A percentile compares a stretch with the other conserved stretches of the same genome.
phyloP scores from a whole-genome alignment of 371 early-diverging fungal species.

The Chytridium lagenaria region DNA sequence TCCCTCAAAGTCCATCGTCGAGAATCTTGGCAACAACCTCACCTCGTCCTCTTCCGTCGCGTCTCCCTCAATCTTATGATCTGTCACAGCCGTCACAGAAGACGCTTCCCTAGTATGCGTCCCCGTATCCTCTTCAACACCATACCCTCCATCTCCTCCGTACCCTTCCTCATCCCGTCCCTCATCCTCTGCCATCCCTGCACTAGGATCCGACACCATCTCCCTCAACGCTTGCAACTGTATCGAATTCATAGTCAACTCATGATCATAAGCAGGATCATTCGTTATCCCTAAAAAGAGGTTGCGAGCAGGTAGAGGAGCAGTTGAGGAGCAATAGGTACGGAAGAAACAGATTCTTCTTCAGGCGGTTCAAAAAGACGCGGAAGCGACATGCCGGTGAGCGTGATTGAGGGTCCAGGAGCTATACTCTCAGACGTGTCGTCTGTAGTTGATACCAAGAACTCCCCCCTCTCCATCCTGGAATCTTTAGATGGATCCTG shows the following conservation, averaged over 20 bases:
- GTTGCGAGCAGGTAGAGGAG: too few species aligned
- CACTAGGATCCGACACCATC: background rate
- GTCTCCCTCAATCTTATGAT: background rate
- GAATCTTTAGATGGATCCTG: too few species aligned
- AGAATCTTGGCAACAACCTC: constrained; percentile 7
- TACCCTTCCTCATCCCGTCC: background rate
- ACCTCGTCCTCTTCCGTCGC: background rate
- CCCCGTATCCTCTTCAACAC: background rate
- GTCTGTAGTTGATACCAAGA: too few species aligned
- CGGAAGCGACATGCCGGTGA: background rate
- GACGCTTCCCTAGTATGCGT: background rate
- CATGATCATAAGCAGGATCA: constrained; percentile 9
- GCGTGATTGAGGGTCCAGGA: too few species aligned
- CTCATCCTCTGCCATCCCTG: background rate
- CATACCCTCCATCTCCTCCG: background rate
- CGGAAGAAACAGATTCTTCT: too few species aligned
- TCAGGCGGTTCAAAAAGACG: background rate
- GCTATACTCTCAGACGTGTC: too few species aligned
- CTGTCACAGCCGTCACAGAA: background rate
- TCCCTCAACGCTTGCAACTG: constrained; percentile 8
- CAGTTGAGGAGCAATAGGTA: too few species aligned
- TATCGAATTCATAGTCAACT: constrained; percentile 5
- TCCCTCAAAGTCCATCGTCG: constrained; percentile 13
- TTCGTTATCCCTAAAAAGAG: too few species aligned
- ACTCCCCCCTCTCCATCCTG: constrained; percentile 6